These are phyloP conservation scores for Hsuehochloa calcarea DNA, from an alignment of 176 grass and related monocot genomes.

Conservation along the genomic window DNA sequence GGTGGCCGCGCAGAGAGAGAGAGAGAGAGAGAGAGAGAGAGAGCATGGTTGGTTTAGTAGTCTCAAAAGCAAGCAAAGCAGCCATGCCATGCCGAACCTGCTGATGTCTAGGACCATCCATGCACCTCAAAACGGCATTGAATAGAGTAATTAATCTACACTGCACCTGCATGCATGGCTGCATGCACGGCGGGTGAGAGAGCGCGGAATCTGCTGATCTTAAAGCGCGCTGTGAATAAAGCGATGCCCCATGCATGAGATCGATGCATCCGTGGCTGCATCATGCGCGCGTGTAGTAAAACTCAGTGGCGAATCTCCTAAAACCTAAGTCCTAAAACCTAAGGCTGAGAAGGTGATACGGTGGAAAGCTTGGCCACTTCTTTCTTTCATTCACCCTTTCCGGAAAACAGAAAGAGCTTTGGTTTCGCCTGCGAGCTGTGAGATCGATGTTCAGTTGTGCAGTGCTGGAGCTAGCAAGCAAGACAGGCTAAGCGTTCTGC, in stretches of 20 bases:
- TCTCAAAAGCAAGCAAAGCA: background rate
- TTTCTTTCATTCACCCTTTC: background rate
- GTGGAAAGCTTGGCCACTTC: conserved; percentile 18
- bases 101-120: no score
- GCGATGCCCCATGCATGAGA: background rate
- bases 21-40: background rate
- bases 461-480: background rate
- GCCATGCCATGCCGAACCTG: background rate
- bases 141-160: background rate
- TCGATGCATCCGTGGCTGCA: background rate
- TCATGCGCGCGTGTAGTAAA: background rate
- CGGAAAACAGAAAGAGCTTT: background rate
- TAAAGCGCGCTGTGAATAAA: conserved; percentile 29
- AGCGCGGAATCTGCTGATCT: conserved; percentile 11
- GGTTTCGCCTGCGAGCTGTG: background rate
- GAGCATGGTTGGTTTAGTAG: conserved; percentile 1
- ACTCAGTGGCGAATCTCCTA: conserved; percentile 19
- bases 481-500: background rate
- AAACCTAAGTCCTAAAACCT: no score
- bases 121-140: background rate
- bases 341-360: background rate
- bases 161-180: background rate
- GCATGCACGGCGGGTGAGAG: background rate
- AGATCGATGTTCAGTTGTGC: conserved; percentile 2
- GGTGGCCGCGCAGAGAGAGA: background rate